Evolutionary conservation across 2,329 filamentous ascomycete species (phyloP).

Genomic region (Fusarium lyarnte): DNA sequence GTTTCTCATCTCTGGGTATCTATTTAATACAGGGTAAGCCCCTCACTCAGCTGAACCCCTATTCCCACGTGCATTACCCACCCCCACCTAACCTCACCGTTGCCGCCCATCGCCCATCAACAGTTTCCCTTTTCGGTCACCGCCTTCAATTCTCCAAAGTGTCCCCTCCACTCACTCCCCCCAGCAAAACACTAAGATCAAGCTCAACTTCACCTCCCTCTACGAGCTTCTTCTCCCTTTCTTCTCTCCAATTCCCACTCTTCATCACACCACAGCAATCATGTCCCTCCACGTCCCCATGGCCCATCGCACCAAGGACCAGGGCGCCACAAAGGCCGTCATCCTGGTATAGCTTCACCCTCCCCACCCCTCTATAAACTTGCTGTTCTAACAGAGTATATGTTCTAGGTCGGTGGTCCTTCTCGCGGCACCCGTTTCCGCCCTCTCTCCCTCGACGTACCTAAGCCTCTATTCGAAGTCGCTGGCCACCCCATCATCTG

Average conservation of each 20-base stretch:
- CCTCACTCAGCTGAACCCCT: conserved; percentile 20
- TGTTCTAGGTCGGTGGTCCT: conserved; percentile 84
- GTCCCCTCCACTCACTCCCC: conserved; percentile 27
- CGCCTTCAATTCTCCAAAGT: conserved; percentile 37
- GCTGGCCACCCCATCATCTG: conserved; percentile 98
- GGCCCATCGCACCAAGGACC: conserved; percentile 58
- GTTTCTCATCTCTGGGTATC: neutral
- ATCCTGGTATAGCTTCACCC: conserved; percentile 74
- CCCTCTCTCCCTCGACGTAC: conserved; percentile 92
- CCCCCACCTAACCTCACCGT: conserved; percentile 18
- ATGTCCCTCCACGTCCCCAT: conserved; percentile 69
- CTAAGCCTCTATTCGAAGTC: conserved; percentile 98
- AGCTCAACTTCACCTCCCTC: conserved; percentile 23
- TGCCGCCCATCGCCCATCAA: conserved; percentile 8
- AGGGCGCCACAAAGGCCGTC: conserved; percentile 85
- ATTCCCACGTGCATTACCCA: conserved; percentile 28
- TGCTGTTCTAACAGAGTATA: conserved; percentile 40
- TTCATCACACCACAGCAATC: conserved; percentile 14
- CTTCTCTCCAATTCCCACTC: neutral
- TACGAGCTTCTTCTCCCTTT: conserved; percentile 12
- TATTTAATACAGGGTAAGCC: conserved; percentile 24
- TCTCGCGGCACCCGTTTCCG: conserved; percentile 96
- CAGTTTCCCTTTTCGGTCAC: conserved; percentile 35
- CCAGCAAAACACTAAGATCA: conserved; percentile 5
- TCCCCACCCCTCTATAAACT: neutral